Percentiles rank a stretch among this genome's conserved stretches.
Evolutionary conservation across 2,329 filamentous ascomycete genomes (phyloP).

Genomic region (Aureobasidium sp.): DNA sequence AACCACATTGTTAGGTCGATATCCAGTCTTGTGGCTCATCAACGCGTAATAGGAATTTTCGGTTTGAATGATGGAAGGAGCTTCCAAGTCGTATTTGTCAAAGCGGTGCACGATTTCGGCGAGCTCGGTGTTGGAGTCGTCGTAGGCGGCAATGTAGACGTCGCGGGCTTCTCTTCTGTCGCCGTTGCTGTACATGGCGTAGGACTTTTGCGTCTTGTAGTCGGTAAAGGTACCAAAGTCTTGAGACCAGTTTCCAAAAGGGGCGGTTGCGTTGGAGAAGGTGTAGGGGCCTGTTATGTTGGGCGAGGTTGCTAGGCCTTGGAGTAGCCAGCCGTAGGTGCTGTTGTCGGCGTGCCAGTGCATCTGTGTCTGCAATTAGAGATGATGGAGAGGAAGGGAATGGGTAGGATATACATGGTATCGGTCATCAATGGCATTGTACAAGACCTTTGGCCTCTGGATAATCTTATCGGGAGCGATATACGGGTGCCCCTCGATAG

Average conservation of each 20-base stretch:
- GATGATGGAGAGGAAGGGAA: slow-evolving; percentile 8
- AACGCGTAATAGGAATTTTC: slow-evolving; percentile 51
- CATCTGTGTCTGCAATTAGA: slow-evolving; percentile 30
- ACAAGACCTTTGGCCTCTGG: slow-evolving; percentile 54
- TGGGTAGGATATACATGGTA: slow-evolving; percentile 40
- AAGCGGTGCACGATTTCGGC: slow-evolving; percentile 47
- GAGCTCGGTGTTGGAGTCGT: slow-evolving; percentile 43
- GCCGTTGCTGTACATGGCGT: slow-evolving; percentile 52
- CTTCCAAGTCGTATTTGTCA: slow-evolving; percentile 52
- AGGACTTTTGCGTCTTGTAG: slow-evolving; percentile 47
- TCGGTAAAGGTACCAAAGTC: slow-evolving; percentile 55
- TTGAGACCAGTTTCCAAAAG: slow-evolving; percentile 54
- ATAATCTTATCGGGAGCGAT: slow-evolving; percentile 50
- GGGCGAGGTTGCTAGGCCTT: slow-evolving; percentile 47
- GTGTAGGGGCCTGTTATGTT: slow-evolving; percentile 46
- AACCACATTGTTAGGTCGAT: slow-evolving; percentile 53
- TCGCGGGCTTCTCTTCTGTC: slow-evolving; percentile 47
- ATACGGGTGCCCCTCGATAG: slow-evolving; percentile 46
- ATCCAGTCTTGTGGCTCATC: slow-evolving; percentile 56
- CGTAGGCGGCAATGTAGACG: slow-evolving; percentile 48
- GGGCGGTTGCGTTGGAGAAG: slow-evolving; percentile 45
- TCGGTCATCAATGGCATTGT: slow-evolving; percentile 44
- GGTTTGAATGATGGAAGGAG: slow-evolving; percentile 51
- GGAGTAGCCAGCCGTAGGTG: slow-evolving; percentile 47
- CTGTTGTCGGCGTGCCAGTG: slow-evolving; percentile 54